These are phyloP conservation scores for Fusarium humuli DNA, from an alignment of 2,329 filamentous ascomycete species.

Conservation along the genomic window DNA sequence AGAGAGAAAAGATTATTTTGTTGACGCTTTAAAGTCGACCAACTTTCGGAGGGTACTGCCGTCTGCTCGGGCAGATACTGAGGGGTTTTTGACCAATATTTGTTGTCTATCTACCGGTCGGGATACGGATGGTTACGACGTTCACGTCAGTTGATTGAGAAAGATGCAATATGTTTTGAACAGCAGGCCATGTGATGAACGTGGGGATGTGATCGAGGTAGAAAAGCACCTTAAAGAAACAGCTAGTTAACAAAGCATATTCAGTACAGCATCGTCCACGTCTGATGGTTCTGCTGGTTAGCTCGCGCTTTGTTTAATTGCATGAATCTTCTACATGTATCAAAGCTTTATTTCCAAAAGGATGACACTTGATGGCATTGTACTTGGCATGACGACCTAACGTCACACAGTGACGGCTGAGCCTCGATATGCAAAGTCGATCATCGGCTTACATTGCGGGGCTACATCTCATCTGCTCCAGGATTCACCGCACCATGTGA, in stretches of 20 bases:
- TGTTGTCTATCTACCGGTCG: neutral
- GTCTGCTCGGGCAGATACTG: neutral
- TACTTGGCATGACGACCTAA: too few relatives aligned
- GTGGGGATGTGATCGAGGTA: accelerated
- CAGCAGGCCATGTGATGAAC: neutral
- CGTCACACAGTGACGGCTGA: too few relatives aligned
- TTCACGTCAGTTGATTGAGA: neutral
- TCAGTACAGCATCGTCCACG: accelerated
- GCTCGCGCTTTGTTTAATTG: neutral
- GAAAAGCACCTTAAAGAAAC: neutral
- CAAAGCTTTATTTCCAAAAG: too few relatives aligned
- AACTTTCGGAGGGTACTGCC: neutral
- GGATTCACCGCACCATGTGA: accelerated
- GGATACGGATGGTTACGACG: neutral
- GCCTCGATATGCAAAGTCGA: too few relatives aligned
- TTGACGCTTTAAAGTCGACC: neutral
- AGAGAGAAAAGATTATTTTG: neutral
- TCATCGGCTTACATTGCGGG: too few relatives aligned
- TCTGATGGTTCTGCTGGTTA: neutral
- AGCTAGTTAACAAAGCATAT: neutral
- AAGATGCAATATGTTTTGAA: neutral
- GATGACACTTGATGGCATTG: too few relatives aligned
- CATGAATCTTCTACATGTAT: too few relatives aligned
- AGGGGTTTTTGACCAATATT: neutral
- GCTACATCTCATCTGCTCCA: too few relatives aligned